Conservation (phyloP, 225 moss, liverwort and hornwort genomes). For the Bryoerythrophyllum caledonicum region DNA sequence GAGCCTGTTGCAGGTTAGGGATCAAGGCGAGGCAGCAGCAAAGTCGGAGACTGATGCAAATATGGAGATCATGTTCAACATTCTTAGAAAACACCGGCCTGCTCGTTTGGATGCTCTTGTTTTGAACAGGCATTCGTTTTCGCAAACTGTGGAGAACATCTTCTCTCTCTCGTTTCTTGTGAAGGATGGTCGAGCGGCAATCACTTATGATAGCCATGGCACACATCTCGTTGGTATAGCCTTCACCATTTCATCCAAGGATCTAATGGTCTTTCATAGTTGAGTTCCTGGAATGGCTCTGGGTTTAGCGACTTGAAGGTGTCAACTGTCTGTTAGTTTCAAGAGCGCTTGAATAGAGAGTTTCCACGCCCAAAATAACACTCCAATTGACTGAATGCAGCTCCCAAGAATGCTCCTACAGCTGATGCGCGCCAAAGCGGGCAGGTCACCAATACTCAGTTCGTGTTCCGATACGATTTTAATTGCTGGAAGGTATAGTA, state of each 20-base stretch:
- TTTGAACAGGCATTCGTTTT: slow-evolving; percentile 70
- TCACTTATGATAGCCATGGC: slow-evolving; percentile 52
- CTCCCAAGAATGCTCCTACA: slow-evolving; percentile 80
- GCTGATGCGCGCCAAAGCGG: slow-evolving; percentile 59
- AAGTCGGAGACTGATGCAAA: slow-evolving; percentile 82
- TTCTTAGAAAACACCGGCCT: slow-evolving; percentile 36
- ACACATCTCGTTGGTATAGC: slow-evolving; percentile 65
- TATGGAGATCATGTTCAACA: slow-evolving; percentile 78
- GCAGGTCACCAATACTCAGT: slow-evolving; percentile 64
- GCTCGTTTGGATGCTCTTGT: slow-evolving; percentile 69
- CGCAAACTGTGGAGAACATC: slow-evolving; percentile 89
- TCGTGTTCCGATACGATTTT: slow-evolving; percentile 74
- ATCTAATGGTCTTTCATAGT: not conserved
- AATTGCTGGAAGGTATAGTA: slow-evolving; percentile 66
- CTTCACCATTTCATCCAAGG: not conserved
- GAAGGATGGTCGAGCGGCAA: slow-evolving; percentile 85
- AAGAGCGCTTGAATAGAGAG: slow-evolving; percentile 31
- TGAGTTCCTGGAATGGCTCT: not conserved
- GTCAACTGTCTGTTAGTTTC: slow-evolving; percentile 16
- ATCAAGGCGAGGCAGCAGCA: slow-evolving; percentile 48
- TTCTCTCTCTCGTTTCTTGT: slow-evolving; percentile 89
- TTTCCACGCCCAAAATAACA: not conserved
- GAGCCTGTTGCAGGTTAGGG: slow-evolving; percentile 54
- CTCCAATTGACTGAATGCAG: slow-evolving; percentile 34
- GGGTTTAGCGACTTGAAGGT: not conserved